Base-by-base conservation (phyloP, 1,139 yeast genomes). In the Zhuliangozyma parablackwelliae region DNA sequence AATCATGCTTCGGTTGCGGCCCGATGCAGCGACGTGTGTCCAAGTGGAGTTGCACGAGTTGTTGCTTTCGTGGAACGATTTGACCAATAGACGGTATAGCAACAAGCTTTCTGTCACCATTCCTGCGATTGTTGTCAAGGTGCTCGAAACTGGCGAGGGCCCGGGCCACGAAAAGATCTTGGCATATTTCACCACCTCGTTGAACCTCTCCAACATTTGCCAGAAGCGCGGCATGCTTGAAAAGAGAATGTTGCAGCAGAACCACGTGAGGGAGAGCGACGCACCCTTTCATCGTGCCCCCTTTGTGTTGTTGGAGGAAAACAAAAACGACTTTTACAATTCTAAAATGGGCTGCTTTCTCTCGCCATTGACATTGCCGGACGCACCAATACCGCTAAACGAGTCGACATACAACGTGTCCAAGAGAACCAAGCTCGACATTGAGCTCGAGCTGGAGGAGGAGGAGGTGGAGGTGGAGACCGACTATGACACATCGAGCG, bases 261-360 rank as follows among this genome's bases (percentile, higher is more conserved):
- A 67, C 6, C 95, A 86, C 55, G 63, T 89, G 2, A 63, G 76
- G 21, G 49, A 66, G 10, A 85, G 86, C 50, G 98, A 92, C 63
- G 85, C 87, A 0, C 90, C 96, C 0, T 88, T 78, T 47, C 94
- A 86, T 48, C 63, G 98, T 37, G 66, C 80, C 20, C 82, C 95
- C 0, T 89, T 88, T 52, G 56, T 90, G 28, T 58, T 90, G 12
- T 73, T 74, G 8, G 69, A 68, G 10, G 69, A 72, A 13, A 60
- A 64, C 13, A 67, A 79, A 39, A 69, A 71, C 36, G 54, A 59
- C 0, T 51, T 53, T 2, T 85, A 82, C 49, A 56, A 63, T 10
- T 62, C 65, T 20, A 65, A 72, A 2, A 66, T 58, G 47, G 80
- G 82, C 0, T 62, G 78, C n/a, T 69, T 82, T 11, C 57, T 69